Percentiles rank a stretch among this genome's conserved stretches.
phyloP scores from a whole-genome alignment of 768 basidiomycete genomes.

The Favolaschia claudopus region DNA sequence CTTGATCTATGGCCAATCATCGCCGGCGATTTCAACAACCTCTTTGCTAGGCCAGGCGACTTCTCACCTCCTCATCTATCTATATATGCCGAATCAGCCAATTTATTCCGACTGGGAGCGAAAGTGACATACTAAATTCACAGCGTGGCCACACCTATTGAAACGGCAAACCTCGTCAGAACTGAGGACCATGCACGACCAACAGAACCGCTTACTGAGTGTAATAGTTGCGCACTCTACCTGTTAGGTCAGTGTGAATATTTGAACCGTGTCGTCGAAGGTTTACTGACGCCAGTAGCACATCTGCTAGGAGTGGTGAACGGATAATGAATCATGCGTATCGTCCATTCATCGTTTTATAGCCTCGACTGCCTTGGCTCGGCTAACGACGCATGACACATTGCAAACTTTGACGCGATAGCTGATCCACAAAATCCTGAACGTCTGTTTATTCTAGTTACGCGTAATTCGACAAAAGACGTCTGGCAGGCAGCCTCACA shows the following conservation, averaged over 20 bases:
- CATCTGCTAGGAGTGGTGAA: conserved; percentile 9
- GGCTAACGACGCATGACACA: conserved; percentile 26
- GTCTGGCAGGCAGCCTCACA: conserved; percentile 23
- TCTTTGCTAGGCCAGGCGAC: neutral
- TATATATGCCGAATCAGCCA: neutral
- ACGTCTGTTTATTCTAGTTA: conserved; percentile 16
- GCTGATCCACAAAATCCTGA: conserved; percentile 20
- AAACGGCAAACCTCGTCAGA: conserved; percentile 9
- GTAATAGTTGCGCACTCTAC: conserved; percentile 26
- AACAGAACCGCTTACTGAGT: conserved; percentile 11
- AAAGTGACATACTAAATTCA: conserved; percentile 20
- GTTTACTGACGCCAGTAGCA: conserved; percentile 29
- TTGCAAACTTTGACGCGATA: conserved; percentile 27
- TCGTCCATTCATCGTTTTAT: conserved; percentile 17
- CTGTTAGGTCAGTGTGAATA: conserved; percentile 2
- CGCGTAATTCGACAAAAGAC: conserved; percentile 19
- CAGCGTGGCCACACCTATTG: conserved; percentile 26
- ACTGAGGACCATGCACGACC: neutral
- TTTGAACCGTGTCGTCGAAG: neutral
- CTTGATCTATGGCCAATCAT: conserved; percentile 55
- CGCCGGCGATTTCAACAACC: neutral
- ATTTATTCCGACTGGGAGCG: neutral
- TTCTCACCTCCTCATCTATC: conserved; percentile 25
- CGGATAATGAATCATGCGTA: conserved; percentile 2
- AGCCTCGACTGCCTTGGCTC: conserved; percentile 18